phyloP scores from a whole-genome alignment of 305 asterid species.

The Solanum chacoense region DNA sequence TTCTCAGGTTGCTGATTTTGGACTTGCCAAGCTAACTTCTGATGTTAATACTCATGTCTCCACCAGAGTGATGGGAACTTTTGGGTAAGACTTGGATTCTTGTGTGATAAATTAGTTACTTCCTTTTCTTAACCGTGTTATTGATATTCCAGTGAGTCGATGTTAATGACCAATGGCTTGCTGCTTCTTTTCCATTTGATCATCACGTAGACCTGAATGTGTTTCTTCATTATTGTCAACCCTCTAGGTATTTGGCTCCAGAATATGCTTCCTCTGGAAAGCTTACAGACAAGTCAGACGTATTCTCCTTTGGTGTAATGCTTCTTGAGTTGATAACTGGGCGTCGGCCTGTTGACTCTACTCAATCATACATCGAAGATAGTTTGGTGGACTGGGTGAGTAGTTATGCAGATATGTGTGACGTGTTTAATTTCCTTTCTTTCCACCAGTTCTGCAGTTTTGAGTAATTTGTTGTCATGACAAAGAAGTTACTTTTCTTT shows the following conservation, averaged over 20 bases:
- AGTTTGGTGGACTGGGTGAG: constrained; percentile 83
- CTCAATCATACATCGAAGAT: constrained; percentile 47
- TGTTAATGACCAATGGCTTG: neutral
- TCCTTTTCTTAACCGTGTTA: neutral
- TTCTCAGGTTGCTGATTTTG: constrained; percentile 78
- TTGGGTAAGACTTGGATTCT: constrained; percentile 38
- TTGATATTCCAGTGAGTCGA: neutral
- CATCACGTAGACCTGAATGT: neutral
- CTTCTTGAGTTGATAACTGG: constrained; percentile 75
- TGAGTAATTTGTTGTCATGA: neutral
- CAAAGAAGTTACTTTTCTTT: neutral
- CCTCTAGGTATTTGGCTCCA: constrained; percentile 58
- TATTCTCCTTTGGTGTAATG: constrained; percentile 71
- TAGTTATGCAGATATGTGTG: neutral
- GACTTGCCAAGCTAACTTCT: constrained; percentile 57
- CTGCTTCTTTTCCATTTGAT: neutral
- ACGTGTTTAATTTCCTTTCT: neutral
- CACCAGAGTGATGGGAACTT: constrained; percentile 81
- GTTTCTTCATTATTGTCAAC: neutral
- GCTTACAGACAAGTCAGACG: constrained; percentile 67
- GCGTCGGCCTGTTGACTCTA: constrained; percentile 51
- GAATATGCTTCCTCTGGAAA: constrained; percentile 76
- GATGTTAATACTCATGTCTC: constrained; percentile 68
- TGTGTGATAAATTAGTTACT: neutral
- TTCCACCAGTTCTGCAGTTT: neutral